Percentiles rank a stretch among this genome's conserved stretches.
Conservation (phyloP, 2,329 filamentous ascomycete genomes). For the Fusarium dimerum region DNA sequence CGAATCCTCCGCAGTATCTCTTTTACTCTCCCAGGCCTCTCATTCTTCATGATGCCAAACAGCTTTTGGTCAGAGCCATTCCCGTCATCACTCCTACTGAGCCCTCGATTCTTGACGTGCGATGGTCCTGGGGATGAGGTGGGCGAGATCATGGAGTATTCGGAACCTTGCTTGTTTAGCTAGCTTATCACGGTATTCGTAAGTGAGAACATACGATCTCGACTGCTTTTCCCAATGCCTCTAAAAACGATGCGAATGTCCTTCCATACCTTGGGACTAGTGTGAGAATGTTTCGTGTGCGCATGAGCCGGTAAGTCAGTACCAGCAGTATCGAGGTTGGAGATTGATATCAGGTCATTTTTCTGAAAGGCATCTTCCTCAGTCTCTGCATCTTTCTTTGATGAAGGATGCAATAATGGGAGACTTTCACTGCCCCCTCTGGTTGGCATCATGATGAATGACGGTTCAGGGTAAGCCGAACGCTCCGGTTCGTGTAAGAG, state of each 20-base stretch:
- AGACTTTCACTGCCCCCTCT: conserved; percentile 29
- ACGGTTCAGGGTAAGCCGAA: conserved; percentile 6
- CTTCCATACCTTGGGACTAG: conserved; percentile 35
- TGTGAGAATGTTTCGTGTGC: conserved; percentile 26
- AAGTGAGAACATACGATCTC: conserved; percentile 21
- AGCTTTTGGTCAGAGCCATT: neutral
- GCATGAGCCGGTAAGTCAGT: conserved; percentile 5
- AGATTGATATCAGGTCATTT: too few relatives aligned
- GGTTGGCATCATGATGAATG: conserved; percentile 30
- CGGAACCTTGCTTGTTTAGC: conserved; percentile 23
- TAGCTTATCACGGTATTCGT: too few relatives aligned
- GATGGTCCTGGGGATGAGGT: neutral
- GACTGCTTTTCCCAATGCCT: conserved; percentile 33
- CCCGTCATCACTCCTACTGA: neutral
- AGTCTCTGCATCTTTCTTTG: conserved; percentile 8
- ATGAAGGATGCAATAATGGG: conserved; percentile 23
- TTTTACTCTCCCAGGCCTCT: neutral
- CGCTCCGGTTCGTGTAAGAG: neutral
- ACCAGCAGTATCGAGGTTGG: neutral
- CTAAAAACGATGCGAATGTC: conserved; percentile 37
- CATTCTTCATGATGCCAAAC: neutral
- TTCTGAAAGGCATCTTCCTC: neutral
- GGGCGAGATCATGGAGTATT: conserved; percentile 15
- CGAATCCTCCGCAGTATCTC: conserved; percentile 23
- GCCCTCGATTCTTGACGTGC: conserved; percentile 5